A percentile compares a stretch with the other conserved stretches of the same genome.
These are phyloP conservation scores for Rubus parviflorus DNA, from an alignment of 306 rosid species.

Conservation along the genomic window DNA sequence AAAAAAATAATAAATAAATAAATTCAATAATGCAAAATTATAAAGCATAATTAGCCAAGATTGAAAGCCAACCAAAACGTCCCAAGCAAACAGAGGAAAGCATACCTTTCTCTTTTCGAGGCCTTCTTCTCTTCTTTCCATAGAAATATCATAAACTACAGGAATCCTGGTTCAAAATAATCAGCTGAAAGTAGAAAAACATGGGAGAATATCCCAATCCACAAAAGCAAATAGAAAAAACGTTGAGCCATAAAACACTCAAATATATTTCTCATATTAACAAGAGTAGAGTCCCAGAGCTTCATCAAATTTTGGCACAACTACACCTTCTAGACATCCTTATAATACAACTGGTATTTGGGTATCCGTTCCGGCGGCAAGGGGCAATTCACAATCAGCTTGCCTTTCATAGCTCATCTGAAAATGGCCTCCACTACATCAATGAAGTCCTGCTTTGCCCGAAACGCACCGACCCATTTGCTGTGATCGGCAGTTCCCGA, in stretches of 20 bases:
- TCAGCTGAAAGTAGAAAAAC: too few species aligned
- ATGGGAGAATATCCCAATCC: not conserved
- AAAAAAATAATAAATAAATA: too few species aligned
- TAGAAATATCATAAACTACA: too few species aligned
- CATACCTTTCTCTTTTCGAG: not conserved
- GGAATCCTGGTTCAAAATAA: too few species aligned
- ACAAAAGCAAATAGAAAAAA: not conserved
- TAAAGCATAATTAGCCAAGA: not conserved
- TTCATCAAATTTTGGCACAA: not conserved
- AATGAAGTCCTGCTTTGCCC: constrained; percentile 42
- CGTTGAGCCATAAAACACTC: not conserved
- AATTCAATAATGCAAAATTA: not conserved
- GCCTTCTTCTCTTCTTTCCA: too few species aligned
- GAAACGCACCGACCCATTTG: constrained; percentile 50
- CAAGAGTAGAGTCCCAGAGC: not conserved
- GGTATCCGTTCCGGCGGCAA: constrained; percentile 66
- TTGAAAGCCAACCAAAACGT: too few species aligned
- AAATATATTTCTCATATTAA: not conserved
- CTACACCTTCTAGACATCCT: constrained; percentile 50
- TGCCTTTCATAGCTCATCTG: constrained; percentile 88
- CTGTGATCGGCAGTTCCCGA: constrained; percentile 57
- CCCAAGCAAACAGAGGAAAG: not conserved
- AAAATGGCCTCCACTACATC: constrained; percentile 69
- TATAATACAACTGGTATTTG: constrained; percentile 68
- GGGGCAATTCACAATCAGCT: constrained; percentile 77